Evolutionary conservation across 2,329 filamentous ascomycete species (phyloP).

Genomic region (Trichoderma sp.): DNA sequence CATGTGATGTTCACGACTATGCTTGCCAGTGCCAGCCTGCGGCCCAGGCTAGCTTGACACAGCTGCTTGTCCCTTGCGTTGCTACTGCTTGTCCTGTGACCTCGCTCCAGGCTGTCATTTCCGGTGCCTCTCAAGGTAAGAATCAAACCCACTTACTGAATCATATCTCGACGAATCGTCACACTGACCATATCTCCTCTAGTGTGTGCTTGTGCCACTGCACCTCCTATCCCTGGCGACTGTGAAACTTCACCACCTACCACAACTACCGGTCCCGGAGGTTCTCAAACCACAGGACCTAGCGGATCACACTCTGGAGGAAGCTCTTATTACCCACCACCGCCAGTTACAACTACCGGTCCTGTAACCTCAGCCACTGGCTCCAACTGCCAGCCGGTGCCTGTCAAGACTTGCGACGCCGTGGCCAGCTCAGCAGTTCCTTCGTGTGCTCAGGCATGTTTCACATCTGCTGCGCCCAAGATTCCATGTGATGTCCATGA

Average conservation of each 20-base stretch:
- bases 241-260: constrained; percentile 6
- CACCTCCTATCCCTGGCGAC: constrained; percentile 15
- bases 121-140: constrained; percentile 25
- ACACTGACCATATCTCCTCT: not conserved
- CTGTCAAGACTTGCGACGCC: constrained; percentile 25
- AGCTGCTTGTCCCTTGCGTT: constrained; percentile 29
- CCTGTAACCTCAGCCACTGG: not conserved
- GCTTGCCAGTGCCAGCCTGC: constrained; percentile 29
- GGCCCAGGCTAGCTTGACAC: constrained; percentile 26
- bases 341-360: not conserved
- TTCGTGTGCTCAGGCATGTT: constrained; percentile 29
- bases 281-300: not conserved
- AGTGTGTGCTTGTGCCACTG: constrained; percentile 26
- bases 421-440: constrained; percentile 30
- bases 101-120: constrained; percentile 26
- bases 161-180: not conserved
- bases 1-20: constrained; percentile 30
- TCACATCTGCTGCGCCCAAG: constrained; percentile 26
- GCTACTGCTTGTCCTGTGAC: constrained; percentile 24
- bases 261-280: not conserved
- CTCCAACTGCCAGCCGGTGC: constrained; percentile 3
- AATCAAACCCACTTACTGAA: not conserved
- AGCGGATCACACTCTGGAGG: not conserved
- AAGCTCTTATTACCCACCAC: not conserved
- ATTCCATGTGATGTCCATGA: constrained; percentile 29